A percentile compares a stretch with the other conserved stretches of the same genome.
These are phyloP conservation scores for Spergularia bocconei DNA, from an alignment of 148 eudicot genomes.

Conservation along the genomic window DNA sequence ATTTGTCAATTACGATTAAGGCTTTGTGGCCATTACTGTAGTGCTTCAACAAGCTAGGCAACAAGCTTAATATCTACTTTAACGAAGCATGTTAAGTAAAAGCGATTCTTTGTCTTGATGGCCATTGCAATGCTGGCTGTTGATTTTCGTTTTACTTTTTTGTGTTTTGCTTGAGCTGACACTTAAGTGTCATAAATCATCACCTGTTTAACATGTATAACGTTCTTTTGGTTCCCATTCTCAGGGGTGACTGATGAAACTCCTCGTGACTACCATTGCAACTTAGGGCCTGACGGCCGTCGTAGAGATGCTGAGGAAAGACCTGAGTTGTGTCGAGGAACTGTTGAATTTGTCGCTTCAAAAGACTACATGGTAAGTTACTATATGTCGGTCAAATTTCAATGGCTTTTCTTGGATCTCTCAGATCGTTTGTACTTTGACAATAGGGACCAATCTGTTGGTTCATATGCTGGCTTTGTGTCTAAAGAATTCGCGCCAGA, in stretches of 20 bases:
- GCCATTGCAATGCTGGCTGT: background rate
- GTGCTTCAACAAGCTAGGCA: background rate
- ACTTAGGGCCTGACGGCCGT: constrained; percentile 93
- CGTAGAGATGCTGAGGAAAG: constrained; percentile 99
- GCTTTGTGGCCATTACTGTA: background rate
- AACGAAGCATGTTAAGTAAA: background rate
- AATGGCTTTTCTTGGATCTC: background rate
- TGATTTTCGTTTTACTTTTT: background rate
- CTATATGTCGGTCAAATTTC: background rate
- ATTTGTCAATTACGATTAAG: background rate
- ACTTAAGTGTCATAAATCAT: background rate
- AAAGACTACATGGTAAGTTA: constrained; percentile 74
- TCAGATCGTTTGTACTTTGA: background rate
- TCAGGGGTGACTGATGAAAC: constrained; percentile 92
- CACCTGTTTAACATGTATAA: background rate
- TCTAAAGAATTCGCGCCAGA: background rate
- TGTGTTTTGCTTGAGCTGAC: background rate
- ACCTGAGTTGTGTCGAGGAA: constrained; percentile 93
- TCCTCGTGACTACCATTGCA: constrained; percentile 94
- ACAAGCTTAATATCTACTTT: background rate
- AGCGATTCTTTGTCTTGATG: constrained; percentile 1
- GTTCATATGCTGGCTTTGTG: constrained; percentile 3
- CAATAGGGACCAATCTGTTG: background rate
- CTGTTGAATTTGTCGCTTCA: constrained; percentile 94
- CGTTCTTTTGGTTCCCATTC: constrained; percentile 22